Evolutionary conservation across 2,329 filamentous ascomycete genomes (phyloP), one percentile per base, ranked within the genome.

Genomic region (Seiridium unicorne): DNA sequence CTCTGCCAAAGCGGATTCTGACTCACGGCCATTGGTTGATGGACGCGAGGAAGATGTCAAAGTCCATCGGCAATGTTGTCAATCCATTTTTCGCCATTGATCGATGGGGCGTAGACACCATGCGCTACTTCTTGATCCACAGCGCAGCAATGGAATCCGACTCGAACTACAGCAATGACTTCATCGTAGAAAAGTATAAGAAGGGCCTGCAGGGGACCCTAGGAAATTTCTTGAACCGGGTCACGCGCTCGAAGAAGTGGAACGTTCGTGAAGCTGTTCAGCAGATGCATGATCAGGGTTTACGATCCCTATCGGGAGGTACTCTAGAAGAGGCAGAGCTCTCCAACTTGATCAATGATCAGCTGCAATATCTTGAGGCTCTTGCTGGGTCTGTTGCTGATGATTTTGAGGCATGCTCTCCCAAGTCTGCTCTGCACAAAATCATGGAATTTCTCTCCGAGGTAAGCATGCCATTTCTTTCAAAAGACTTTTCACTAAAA

Each of bases 11-110:
- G 69, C 87, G 88, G 63, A 85, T 99, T 38, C 80, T 99, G 2
- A 92, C 92, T 57, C 95, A 99, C 72, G 93, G 89, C 2, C 95
- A 99, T 73, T 99, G 96, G 95, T 96, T 93, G 11, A 88, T 99
- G 77, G 91, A 91, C 59, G 87, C 87, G 57, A 86, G 88, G 67
- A 99, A 99, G 75, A 99, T 99, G 93, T 94, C 93, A 62, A 99
- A 99, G 74, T 96, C 92, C 1, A 86, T 90, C 2, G 95, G 95
- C 63, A 97, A 97, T 72, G 94, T 96, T 1, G 94, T 99, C 48
- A 95, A 97, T 70, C 95, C 95, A 0, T 93, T 96, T 71, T 92
- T 92, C 66, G 95, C 95, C 10, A 84, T 98, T 53, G 89, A 97
- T 64, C 86, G 93, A 5, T 99, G 93, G 76, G 93, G 92, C 2